A percentile compares a stretch with the other conserved stretches of the same genome.
These are phyloP conservation scores for Sporothrix brasiliensis DNA, from an alignment of 2,329 filamentous ascomycete species.

Conservation along the genomic window DNA sequence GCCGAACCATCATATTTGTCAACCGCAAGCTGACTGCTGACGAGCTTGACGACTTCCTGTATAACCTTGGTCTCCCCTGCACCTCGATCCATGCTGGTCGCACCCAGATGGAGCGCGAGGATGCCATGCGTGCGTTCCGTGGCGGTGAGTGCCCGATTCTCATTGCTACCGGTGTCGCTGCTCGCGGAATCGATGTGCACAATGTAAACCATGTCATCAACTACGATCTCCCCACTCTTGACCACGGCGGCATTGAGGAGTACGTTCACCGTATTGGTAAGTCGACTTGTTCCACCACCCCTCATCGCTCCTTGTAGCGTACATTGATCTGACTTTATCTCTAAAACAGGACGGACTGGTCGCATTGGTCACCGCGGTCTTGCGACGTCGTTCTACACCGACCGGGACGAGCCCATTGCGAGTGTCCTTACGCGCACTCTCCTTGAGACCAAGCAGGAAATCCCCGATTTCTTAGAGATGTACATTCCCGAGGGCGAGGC, in stretches of 20 bases:
- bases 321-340: constrained; percentile 34
- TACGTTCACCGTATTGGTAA: constrained; percentile 93
- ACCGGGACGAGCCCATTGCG: constrained; percentile 72
- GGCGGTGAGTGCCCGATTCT: constrained; percentile 74
- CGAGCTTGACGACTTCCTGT: constrained; percentile 83
- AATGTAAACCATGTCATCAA: constrained; percentile 93
- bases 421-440: constrained; percentile 77
- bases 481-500: constrained; percentile 62
- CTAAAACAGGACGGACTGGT: constrained; percentile 74
- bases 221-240: constrained; percentile 75
- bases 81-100: constrained; percentile 88
- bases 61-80: constrained; percentile 74
- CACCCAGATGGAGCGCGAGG: constrained; percentile 88
- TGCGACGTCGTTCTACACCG: constrained; percentile 87
- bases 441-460: constrained; percentile 72
- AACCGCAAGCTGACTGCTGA: constrained; percentile 80
- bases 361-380: constrained; percentile 86
- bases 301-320: neutral
- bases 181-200: constrained; percentile 84
- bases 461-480: constrained; percentile 79
- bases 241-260: constrained; percentile 86
- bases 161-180: constrained; percentile 81
- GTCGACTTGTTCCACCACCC: constrained; percentile 36
- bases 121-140: constrained; percentile 84
- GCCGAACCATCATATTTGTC: constrained; percentile 86